These are phyloP conservation scores for Aspergillus transmontanensis DNA, from an alignment of 2,329 filamentous ascomycete genomes.

Conservation along the genomic window DNA sequence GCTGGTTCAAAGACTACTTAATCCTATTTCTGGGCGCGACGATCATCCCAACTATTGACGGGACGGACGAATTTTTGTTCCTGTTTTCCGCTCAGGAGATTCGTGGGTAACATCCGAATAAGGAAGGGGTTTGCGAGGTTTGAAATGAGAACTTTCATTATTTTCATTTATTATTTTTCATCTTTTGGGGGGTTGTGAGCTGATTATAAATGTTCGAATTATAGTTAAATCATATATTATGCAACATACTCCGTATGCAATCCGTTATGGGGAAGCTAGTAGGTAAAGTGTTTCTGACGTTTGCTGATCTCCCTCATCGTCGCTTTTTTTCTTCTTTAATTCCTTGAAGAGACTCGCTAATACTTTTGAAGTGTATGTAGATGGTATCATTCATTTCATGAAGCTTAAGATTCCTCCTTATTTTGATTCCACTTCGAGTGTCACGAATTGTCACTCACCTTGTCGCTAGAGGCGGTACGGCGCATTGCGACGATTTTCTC, in stretches of 20 bases:
- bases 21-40: not conserved
- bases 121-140: not conserved
- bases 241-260: not conserved
- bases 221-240: not conserved
- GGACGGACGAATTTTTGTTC: not conserved
- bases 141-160: not conserved
- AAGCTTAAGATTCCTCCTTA: not conserved
- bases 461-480: constrained; percentile 27
- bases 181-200: not conserved
- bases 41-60: not conserved
- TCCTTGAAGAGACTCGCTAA: not conserved
- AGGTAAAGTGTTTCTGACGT: not conserved
- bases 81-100: not conserved
- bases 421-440: constrained; percentile 11
- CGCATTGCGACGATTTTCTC: constrained; percentile 42
- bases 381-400: constrained; percentile 2
- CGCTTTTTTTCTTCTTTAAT: not conserved
- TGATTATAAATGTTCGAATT: not conserved
- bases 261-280: not conserved
- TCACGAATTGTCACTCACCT: constrained; percentile 25
- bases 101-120: not conserved
- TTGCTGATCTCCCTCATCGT: not conserved
- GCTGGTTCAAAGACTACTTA: not conserved
- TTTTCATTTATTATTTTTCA: not conserved
- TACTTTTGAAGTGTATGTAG: not conserved